Evolutionary conservation across 73 alveolate genomes (phyloP), one percentile per base, ranked within the genome.

Genomic region (Tetrahymena thermophila): DNA sequence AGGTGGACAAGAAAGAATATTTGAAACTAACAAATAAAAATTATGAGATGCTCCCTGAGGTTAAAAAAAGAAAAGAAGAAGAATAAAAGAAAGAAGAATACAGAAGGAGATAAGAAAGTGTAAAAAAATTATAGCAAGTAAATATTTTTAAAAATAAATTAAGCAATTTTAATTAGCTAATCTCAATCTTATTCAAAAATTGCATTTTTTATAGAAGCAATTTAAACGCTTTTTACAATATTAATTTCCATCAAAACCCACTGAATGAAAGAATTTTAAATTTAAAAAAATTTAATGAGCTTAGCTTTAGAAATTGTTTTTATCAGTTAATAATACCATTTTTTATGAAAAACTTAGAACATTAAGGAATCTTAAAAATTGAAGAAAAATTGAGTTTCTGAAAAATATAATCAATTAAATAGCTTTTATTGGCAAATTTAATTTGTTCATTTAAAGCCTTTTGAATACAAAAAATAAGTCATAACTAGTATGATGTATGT

Each of bases 31-130:
- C 98, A 37, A 85, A 93, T 28, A 97, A 97, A 93, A 97, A 97
- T 93, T 97, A 96, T 94, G 98, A 97, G 34, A 94, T 84, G 35
- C 95, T 97, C 58, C 98, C 98, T 34, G 98, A 97, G 85, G 98
- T 97, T 43, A 96, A 96, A 84, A 96, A 96, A 55, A 97, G 95
- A 95, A 96, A 96, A 83, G 97, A 97, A 85, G 97, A 97, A 44
- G 97, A 96, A 71, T 56, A 55, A 93, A 97, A 97, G 94, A 97
- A 94, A 85, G 94, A 96, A 34, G 97, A 96, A 93, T 94, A 94
- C 31, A 97, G 89, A 56, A 94, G 93, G 35, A 93, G 98, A 58
- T 94, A 56, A 96, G 85, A 85, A 95, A n/a, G 94, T 84, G 97
- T 94, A 56, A 96, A 96, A 89, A 97, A 95, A 56, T 94, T 95